These are phyloP conservation scores for Dictyostelium citrinum DNA, from an alignment of 78 protist genomes.

Conservation along the genomic window DNA sequence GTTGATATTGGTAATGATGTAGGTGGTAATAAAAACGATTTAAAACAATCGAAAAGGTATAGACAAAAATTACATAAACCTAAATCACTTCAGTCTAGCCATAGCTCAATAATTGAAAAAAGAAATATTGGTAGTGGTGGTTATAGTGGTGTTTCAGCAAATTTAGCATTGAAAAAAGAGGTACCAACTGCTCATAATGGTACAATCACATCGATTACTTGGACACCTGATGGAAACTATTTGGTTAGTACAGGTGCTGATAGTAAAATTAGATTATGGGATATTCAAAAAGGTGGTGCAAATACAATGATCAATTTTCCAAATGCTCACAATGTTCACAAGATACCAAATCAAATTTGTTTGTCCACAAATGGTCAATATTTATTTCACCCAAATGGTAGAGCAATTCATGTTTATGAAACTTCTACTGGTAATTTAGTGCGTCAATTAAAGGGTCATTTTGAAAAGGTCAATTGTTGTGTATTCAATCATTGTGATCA, in stretches of 20 bases:
- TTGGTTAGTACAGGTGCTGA: constrained; percentile 52
- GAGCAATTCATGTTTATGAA: constrained; percentile 20
- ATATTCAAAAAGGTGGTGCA: constrained; percentile 2
- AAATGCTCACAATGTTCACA: not conserved
- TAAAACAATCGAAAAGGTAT: not conserved
- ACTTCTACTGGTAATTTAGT: constrained; percentile 20
- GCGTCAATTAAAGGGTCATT: constrained; percentile 41
- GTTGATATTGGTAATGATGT: not conserved
- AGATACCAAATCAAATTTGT: constrained; percentile 40
- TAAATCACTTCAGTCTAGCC: not conserved
- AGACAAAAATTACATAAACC: constrained; percentile 1
- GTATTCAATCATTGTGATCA: constrained; percentile 25
- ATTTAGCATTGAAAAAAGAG: constrained; percentile 8
- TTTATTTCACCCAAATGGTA: constrained; percentile 58
- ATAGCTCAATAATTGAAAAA: not conserved
- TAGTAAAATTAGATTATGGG: constrained; percentile 43
- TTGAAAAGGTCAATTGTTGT: constrained; percentile 63
- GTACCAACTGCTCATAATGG: constrained; percentile 71
- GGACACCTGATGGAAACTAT: constrained; percentile 33
- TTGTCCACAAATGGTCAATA: constrained; percentile 30
- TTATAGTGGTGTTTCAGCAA: constrained; percentile 12
- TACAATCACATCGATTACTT: constrained; percentile 12
- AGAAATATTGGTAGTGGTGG: not conserved
- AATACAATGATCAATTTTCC: constrained; percentile 32
- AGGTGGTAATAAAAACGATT: not conserved